Percentiles rank a stretch among this genome's conserved stretches.
Evolutionary conservation across 257 asterid genomes (phyloP).

Genomic region (Nicotiana tabacum): DNA sequence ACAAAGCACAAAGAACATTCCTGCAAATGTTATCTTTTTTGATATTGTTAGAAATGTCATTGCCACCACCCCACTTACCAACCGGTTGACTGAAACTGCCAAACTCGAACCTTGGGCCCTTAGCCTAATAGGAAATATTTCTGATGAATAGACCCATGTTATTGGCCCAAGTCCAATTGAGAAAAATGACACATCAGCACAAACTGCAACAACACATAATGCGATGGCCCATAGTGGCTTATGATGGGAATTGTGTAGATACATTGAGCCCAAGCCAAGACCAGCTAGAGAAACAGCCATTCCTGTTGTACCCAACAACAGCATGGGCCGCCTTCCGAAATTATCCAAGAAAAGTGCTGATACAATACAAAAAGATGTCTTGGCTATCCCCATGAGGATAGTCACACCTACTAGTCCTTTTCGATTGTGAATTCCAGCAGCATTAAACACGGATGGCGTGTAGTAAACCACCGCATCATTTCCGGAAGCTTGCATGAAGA

Average conservation of each 20-base stretch:
- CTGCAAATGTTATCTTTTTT: constrained; percentile 56
- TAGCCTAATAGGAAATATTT: constrained; percentile 59
- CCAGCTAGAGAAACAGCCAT: constrained; percentile 49
- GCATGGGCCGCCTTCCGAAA: constrained; percentile 69
- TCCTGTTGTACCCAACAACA: constrained; percentile 57
- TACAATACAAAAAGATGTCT: constrained; percentile 54
- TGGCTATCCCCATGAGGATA: constrained; percentile 59
- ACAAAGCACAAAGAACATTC: constrained; percentile 50
- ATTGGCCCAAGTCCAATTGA: constrained; percentile 92
- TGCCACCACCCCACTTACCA: constrained; percentile 69
- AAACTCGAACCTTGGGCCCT: constrained; percentile 71
- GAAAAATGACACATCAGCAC: constrained; percentile 76
- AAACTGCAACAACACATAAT: constrained; percentile 55
- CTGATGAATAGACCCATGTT: constrained; percentile 81
- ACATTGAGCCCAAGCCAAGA: constrained; percentile 61
- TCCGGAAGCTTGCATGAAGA: constrained; percentile 93
- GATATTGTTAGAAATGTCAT: constrained; percentile 66
- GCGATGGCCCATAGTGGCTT: constrained; percentile 78
- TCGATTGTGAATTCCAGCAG: constrained; percentile 57
- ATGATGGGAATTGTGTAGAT: constrained; percentile 29
- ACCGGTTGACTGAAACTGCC: constrained; percentile 70
- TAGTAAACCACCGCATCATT: constrained; percentile 88
- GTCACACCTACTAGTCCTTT: constrained; percentile 59
- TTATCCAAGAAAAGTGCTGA: constrained; percentile 70
- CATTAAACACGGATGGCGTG: constrained; percentile 70